Conservation (phyloP, 2,329 filamentous ascomycete species). For the Rhytidhysteron rufulum region DNA sequence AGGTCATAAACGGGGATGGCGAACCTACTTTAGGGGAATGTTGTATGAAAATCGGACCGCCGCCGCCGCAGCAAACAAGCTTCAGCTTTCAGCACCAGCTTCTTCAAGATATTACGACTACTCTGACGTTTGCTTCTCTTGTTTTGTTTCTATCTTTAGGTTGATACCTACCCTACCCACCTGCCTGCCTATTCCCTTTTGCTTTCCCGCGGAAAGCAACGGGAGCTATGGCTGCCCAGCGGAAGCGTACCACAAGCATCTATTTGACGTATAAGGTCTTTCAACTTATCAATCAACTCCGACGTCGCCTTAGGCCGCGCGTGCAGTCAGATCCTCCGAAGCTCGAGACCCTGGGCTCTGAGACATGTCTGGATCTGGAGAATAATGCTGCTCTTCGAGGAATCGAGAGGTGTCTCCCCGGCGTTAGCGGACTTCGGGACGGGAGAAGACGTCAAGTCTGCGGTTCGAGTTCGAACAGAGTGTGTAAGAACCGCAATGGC, state of each 20-base stretch:
- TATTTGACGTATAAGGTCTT: constrained; percentile 36
- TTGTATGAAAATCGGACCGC: no score
- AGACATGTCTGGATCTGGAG: constrained; percentile 15
- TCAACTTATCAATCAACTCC: constrained; percentile 36
- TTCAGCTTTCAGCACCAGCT: no score
- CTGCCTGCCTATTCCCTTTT: no score
- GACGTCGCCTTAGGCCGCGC: constrained; percentile 33
- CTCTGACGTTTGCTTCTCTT: constrained; percentile 8
- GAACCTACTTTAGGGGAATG: no score
- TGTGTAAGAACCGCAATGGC: constrained; percentile 18
- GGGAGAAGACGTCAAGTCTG: constrained; percentile 18
- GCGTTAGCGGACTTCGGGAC: constrained; percentile 15
- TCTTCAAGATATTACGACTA: no score
- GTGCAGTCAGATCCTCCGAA: constrained; percentile 12
- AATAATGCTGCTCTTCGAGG: constrained; percentile 22
- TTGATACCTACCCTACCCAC: constrained; percentile 16
- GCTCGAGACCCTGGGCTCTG: constrained; percentile 18
- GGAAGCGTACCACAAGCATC: constrained; percentile 21
- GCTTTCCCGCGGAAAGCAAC: no score
- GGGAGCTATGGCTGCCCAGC: constrained; percentile 28
- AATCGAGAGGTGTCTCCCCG: constrained; percentile 23
- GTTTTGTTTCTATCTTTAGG: constrained; percentile 18
- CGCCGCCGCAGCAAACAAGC: no score
- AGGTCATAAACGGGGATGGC: no score
- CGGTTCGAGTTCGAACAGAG: constrained; percentile 18